Percentiles rank a stretch among this genome's conserved stretches.
phyloP scores from a whole-genome alignment of 164 flowering plant species.

The Litsea cubeba region DNA sequence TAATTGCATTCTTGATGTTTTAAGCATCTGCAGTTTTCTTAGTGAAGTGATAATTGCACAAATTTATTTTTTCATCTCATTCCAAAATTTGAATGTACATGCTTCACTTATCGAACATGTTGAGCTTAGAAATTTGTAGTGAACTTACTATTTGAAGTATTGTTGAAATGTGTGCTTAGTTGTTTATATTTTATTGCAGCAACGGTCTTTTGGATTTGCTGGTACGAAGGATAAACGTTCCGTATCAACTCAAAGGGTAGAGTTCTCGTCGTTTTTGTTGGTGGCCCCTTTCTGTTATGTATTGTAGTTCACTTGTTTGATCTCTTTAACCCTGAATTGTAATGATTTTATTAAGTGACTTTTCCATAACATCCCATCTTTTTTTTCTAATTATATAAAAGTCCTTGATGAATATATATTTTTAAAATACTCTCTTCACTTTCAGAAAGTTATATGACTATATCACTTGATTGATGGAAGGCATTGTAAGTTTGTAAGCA shows the following conservation, averaged over 20 bases:
- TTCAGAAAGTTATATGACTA: no score
- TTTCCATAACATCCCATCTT: no score
- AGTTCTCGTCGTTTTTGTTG: constrained; percentile 5
- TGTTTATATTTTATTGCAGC: constrained; percentile 38
- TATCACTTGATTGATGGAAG: no score
- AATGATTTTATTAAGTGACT: no score
- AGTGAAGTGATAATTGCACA: neutral
- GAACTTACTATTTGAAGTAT: neutral
- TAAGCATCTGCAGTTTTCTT: neutral
- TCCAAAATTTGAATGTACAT: neutral
- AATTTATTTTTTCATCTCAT: neutral
- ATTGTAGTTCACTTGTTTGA: neutral
- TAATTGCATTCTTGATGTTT: neutral
- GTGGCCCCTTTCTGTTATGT: neutral
- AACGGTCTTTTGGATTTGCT: constrained; percentile 89
- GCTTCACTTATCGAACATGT: neutral
- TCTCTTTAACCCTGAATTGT: no score
- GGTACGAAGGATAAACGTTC: constrained; percentile 98
- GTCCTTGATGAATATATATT: no score
- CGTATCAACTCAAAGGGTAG: constrained; percentile 86
- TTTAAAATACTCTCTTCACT: no score
- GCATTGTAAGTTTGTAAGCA: no score
- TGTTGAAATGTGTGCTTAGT: neutral
- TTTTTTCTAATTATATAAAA: no score
- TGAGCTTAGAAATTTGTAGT: neutral